These are phyloP conservation scores for Boletus coccyginus DNA, from an alignment of 768 basidiomycete genomes.

Conservation along the genomic window DNA sequence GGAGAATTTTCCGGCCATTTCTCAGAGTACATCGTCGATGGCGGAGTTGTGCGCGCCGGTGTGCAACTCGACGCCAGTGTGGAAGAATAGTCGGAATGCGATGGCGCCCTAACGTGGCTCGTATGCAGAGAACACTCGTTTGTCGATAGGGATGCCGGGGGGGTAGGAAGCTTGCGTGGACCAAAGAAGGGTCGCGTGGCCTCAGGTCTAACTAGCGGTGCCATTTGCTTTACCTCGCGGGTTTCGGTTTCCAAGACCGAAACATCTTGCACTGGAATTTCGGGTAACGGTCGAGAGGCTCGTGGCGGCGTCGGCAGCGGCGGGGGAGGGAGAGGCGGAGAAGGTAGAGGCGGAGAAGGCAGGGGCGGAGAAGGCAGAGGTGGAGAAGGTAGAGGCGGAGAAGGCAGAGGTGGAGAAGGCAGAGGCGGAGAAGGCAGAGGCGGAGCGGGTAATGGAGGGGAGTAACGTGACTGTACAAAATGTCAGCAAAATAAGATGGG, in stretches of 20 bases:
- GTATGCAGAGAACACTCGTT: constrained; percentile 20
- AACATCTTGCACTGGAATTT: constrained; percentile 26
- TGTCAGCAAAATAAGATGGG: constrained; percentile 1
- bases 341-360: constrained; percentile 16
- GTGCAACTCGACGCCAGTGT: constrained; percentile 26
- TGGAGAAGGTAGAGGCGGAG: constrained; percentile 4
- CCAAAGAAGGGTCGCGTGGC: constrained; percentile 16
- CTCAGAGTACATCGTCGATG: constrained; percentile 30
- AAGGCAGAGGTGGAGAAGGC: neutral
- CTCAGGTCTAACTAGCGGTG: constrained; percentile 18
- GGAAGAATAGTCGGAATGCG: constrained; percentile 24
- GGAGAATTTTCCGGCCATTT: constrained; percentile 27
- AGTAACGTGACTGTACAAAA: constrained; percentile 22
- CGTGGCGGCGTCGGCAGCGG: constrained; percentile 29
- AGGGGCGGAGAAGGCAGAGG: constrained; percentile 14
- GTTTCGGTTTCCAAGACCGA: constrained; percentile 11
- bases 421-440: constrained; percentile 17
- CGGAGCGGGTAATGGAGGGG: constrained; percentile 21
- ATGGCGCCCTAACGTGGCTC: constrained; percentile 16
- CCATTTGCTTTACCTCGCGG: constrained; percentile 17
- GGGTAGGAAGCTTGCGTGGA: constrained; percentile 33
- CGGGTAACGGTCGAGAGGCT: constrained; percentile 27
- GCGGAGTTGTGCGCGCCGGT: constrained; percentile 29
- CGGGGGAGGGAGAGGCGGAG: constrained; percentile 25
- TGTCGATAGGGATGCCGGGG: constrained; percentile 26